phyloP scores from a whole-genome alignment of 2,329 filamentous ascomycete species.

The Dactylonectria macrodidyma region DNA sequence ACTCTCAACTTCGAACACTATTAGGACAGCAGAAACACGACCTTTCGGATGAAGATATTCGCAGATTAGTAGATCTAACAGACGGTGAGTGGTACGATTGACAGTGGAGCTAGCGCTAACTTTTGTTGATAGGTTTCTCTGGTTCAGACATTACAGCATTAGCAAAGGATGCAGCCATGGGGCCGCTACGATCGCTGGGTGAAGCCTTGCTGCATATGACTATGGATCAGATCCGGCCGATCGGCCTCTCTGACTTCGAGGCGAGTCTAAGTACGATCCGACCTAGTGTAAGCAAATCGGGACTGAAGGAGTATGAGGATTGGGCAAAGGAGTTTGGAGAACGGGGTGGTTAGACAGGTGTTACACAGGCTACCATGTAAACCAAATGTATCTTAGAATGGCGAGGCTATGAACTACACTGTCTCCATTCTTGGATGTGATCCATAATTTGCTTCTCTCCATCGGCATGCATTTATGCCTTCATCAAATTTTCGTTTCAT shows the following conservation, averaged over 20 bases:
- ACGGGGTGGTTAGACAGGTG: slow-evolving; percentile 76
- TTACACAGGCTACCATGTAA: slow-evolving; percentile 21
- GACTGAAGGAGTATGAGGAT: slow-evolving; percentile 90
- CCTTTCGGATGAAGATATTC: slow-evolving; percentile 79
- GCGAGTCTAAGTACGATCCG: slow-evolving; percentile 88
- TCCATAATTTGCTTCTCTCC: slow-evolving; percentile 4
- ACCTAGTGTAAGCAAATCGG: slow-evolving; percentile 89
- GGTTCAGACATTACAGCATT: slow-evolving; percentile 97
- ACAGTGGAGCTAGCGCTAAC: slow-evolving; percentile 16
- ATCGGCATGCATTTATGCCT: not conserved
- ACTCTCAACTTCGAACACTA: slow-evolving; percentile 83
- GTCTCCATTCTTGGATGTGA: slow-evolving; percentile 21
- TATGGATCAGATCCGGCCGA: slow-evolving; percentile 94
- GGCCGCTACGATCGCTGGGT: slow-evolving; percentile 89
- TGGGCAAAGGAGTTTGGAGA: slow-evolving; percentile 97
- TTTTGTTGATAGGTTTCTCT: slow-evolving; percentile 81
- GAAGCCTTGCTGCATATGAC: slow-evolving; percentile 92
- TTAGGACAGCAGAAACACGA: slow-evolving; percentile 90
- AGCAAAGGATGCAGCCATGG: slow-evolving; percentile 98
- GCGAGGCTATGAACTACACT: slow-evolving; percentile 15
- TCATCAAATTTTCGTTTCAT: slow-evolving; percentile 29
- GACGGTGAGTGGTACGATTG: slow-evolving; percentile 73
- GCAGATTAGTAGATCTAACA: slow-evolving; percentile 82
- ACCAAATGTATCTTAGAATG: slow-evolving; percentile 34
- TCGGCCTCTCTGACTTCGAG: slow-evolving; percentile 86